Evolutionary conservation across 176 grass and related monocot genomes (phyloP).

Genomic region (Lolium perenne): DNA sequence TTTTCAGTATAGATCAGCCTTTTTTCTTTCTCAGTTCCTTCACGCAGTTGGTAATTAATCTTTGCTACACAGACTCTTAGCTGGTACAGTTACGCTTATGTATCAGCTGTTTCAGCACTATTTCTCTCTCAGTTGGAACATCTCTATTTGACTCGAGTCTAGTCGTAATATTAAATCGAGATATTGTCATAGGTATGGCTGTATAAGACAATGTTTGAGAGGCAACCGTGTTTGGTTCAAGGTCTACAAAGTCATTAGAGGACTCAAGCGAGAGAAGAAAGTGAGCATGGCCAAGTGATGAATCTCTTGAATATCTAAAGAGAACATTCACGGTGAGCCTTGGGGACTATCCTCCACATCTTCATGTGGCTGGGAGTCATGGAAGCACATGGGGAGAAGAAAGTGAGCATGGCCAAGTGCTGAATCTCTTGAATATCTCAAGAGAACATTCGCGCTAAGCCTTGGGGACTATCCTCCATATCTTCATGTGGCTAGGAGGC

Average conservation of each 20-base stretch:
- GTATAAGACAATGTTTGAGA: neutral
- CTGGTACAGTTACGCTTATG: neutral
- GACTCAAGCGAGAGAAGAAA: neutral
- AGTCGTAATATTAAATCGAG: neutral
- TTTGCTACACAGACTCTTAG: neutral
- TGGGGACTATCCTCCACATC: neutral
- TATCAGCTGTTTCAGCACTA: neutral
- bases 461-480: neutral
- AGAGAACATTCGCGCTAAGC: neutral
- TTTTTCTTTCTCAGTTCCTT: neutral
- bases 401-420: neutral
- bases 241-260: neutral
- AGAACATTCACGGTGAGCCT: neutral
- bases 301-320: neutral
- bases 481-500: neutral
- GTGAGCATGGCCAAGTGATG: neutral
- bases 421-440: neutral
- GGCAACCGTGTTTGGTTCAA: too few species aligned
- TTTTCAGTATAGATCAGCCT: neutral
- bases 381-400: neutral
- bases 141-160: neutral
- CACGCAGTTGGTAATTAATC: slow-evolving; percentile 6
- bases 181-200: neutral
- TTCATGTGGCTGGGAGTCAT: neutral
- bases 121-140: neutral